These are phyloP conservation scores for Paralagenidium karlingii DNA, from an alignment of 352 stramenopile genomes.

Conservation along the genomic window DNA sequence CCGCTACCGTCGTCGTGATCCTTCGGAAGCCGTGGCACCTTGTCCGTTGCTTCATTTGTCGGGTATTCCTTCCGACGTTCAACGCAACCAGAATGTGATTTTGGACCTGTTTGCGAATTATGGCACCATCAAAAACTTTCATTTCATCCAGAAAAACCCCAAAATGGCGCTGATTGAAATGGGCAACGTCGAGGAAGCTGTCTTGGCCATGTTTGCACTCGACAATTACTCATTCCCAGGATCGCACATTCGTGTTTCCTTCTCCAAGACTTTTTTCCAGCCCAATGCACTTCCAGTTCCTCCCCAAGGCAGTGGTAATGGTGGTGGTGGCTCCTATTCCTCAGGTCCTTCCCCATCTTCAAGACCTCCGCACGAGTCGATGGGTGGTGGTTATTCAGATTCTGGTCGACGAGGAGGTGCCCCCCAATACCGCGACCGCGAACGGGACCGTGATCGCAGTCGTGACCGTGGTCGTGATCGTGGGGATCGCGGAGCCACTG, in stretches of 20 bases:
- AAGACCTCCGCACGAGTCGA: slow-evolving; percentile 10
- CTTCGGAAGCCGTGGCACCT: slow-evolving; percentile 45
- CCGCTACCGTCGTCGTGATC: slow-evolving; percentile 55
- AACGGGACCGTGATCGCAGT: background rate
- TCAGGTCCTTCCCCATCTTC: slow-evolving; percentile 8
- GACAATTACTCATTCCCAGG: slow-evolving; percentile 65
- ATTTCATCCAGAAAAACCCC: slow-evolving; percentile 55
- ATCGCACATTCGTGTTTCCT: slow-evolving; percentile 67
- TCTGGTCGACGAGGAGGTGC: slow-evolving; percentile 3
- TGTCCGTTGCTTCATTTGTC: slow-evolving; percentile 58
- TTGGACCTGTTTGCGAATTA: slow-evolving; percentile 52
- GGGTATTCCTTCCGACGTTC: slow-evolving; percentile 52
- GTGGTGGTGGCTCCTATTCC: slow-evolving; percentile 7
- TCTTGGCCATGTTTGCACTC: slow-evolving; percentile 49
- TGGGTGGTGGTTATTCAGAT: slow-evolving; percentile 5
- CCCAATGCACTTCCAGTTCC: background rate
- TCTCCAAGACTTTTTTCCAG: slow-evolving; percentile 46
- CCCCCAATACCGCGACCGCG: background rate
- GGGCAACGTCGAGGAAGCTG: slow-evolving; percentile 54
- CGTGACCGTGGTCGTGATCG: slow-evolving; percentile 5
- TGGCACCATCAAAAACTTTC: slow-evolving; percentile 63
- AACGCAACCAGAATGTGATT: slow-evolving; percentile 44
- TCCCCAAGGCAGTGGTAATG: slow-evolving; percentile 1
- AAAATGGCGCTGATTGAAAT: slow-evolving; percentile 77
- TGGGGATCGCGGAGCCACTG: background rate